phyloP scores from a whole-genome alignment of 352 stramenopile species.

The Lagenidium sp. region DNA sequence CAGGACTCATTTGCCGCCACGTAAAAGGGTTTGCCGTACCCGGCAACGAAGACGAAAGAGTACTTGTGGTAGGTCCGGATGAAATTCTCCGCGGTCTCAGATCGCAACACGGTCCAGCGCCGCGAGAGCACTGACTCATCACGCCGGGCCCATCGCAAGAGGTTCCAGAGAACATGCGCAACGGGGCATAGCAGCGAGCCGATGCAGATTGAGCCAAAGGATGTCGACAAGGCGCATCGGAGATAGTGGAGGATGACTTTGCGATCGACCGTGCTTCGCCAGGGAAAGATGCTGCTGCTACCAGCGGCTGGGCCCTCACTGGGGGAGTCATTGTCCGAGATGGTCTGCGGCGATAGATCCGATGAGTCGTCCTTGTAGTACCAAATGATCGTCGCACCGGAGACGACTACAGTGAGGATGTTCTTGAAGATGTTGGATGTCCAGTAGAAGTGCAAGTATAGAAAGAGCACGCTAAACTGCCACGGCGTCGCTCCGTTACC shows the following conservation, averaged over 20 bases:
- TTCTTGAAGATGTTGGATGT: slow-evolving; percentile 84
- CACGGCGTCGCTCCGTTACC: slow-evolving; percentile 51
- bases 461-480: slow-evolving; percentile 56
- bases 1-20: slow-evolving; percentile 69
- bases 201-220: slow-evolving; percentile 79
- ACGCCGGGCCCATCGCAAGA: slow-evolving; percentile 61
- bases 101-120: slow-evolving; percentile 50
- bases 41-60: slow-evolving; percentile 74
- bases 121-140: slow-evolving; percentile 58
- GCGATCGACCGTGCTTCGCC: slow-evolving; percentile 18
- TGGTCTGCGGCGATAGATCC: slow-evolving; percentile 32
- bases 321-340: slow-evolving; percentile 29
- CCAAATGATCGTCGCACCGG: slow-evolving; percentile 77
- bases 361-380: slow-evolving; percentile 75
- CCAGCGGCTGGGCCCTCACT: slow-evolving; percentile 2
- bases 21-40: slow-evolving; percentile 75
- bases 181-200: slow-evolving; percentile 71
- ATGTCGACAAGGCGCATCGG: slow-evolving; percentile 51
- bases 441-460: slow-evolving; percentile 86
- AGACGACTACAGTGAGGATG: slow-evolving; percentile 68
- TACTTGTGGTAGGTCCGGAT: slow-evolving; percentile 85
- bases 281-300: slow-evolving; percentile 4
- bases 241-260: slow-evolving; percentile 67
- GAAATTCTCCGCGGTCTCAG: slow-evolving; percentile 56
- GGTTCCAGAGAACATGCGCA: slow-evolving; percentile 68